Evolutionary conservation across 495 filamentous ascomycete genomes (phyloP).

Genomic region (Tetracladium setigerum): DNA sequence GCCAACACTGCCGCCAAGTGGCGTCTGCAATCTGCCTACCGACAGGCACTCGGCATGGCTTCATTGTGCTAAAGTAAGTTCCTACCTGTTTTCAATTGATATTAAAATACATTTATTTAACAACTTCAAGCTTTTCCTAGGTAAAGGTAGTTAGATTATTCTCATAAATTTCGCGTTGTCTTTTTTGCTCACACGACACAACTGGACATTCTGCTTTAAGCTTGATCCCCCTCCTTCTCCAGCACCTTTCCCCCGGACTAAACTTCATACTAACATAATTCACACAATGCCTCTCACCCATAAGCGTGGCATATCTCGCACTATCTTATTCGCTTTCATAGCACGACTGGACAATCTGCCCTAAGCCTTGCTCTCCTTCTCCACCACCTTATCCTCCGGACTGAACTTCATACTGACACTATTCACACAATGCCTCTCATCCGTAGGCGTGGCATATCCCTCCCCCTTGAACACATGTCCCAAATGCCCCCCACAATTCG

Average conservation of each 20-base stretch:
- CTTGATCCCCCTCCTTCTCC: slow-evolving; percentile 21
- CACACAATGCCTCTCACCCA: slow-evolving; percentile 94
- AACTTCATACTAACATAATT: slow-evolving; percentile 92
- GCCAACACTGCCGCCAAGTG: no score
- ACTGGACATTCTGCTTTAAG: background rate
- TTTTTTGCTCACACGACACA: no score
- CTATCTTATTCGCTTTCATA: no score
- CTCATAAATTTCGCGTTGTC: no score
- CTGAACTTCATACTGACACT: slow-evolving; percentile 82
- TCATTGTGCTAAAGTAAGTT: no score
- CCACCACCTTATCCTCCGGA: slow-evolving; percentile 42
- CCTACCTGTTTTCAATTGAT: no score
- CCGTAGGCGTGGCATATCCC: slow-evolving; percentile 80
- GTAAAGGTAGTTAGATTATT: no score
- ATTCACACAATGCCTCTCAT: slow-evolving; percentile 97
- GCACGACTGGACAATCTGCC: no score
- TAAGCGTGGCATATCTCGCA: slow-evolving; percentile 77
- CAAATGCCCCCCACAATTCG: slow-evolving; percentile 89
- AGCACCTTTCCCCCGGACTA: slow-evolving; percentile 45
- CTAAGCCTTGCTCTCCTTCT: slow-evolving; percentile 20
- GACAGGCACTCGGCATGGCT: no score
- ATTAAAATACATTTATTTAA: no score
- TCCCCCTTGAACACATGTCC: slow-evolving; percentile 98
- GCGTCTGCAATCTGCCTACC: no score
- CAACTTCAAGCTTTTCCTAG: no score